A percentile compares a stretch with the other conserved stretches of the same genome.
Evolutionary conservation across 805 yeast species (phyloP).

Genomic region (Metschnikowia gelsemii): DNA sequence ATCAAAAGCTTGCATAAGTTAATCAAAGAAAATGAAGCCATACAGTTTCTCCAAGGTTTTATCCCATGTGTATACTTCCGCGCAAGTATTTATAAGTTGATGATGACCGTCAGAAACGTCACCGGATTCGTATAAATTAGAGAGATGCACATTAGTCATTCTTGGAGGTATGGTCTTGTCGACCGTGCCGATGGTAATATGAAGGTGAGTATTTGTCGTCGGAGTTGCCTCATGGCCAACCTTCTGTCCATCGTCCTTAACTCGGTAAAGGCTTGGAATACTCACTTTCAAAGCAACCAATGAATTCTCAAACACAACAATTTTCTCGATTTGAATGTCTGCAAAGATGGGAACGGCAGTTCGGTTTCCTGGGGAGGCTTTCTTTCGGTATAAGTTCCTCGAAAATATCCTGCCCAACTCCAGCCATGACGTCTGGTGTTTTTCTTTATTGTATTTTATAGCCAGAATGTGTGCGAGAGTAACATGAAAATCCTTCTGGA

Average conservation of each 20-base stretch:
- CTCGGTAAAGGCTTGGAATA: constrained; percentile 22
- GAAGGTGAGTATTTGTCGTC: constrained; percentile 43
- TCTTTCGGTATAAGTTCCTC: constrained; percentile 22
- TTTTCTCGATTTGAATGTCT: constrained; percentile 39
- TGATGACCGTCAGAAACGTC: constrained; percentile 10
- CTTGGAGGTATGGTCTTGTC: constrained; percentile 12
- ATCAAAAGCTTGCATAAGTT: background rate
- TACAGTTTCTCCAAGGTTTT: constrained; percentile 9
- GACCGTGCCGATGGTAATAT: constrained; percentile 70
- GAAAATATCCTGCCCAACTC: constrained; percentile 14
- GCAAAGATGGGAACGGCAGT: constrained; percentile 26
- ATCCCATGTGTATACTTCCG: constrained; percentile 12
- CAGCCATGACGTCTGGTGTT: constrained; percentile 10
- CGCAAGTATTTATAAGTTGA: constrained; percentile 2
- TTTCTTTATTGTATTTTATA: constrained; percentile 12
- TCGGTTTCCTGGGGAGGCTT: constrained; percentile 27
- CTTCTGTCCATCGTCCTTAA: constrained; percentile 10
- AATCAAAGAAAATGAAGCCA: constrained; percentile 14
- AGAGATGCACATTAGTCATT: constrained; percentile 17
- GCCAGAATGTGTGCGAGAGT: constrained; percentile 54
- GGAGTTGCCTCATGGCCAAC: constrained; percentile 26
- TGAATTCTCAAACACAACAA: constrained; percentile 49
- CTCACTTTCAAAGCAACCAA: constrained; percentile 55
- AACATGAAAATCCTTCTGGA: constrained; percentile 62
- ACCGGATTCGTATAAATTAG: constrained; percentile 5